Percentiles rank a stretch among this genome's conserved stretches.
Conservation (phyloP, 2,329 filamentous ascomycete species). For the Venturia effusa region DNA sequence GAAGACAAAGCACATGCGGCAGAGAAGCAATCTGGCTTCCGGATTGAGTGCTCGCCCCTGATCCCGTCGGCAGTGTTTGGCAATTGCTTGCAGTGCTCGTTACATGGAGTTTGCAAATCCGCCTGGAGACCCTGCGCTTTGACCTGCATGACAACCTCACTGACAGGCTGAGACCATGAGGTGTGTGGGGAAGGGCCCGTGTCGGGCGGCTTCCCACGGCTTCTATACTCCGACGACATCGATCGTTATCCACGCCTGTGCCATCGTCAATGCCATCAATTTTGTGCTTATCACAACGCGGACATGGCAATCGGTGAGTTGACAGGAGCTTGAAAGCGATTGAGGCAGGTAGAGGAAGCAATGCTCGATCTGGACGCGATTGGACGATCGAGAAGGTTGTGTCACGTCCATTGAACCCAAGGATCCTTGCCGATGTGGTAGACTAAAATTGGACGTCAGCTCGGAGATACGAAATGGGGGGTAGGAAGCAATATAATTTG, state of each 20-base stretch:
- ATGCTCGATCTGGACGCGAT: background rate
- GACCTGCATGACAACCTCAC: constrained; percentile 4
- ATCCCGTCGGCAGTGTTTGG: background rate
- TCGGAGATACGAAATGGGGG: background rate
- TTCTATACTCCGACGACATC: background rate
- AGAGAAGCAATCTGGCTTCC: background rate
- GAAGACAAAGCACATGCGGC: background rate
- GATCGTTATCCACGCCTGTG: background rate
- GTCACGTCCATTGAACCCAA: background rate
- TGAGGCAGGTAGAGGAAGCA: background rate
- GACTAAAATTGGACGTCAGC: background rate
- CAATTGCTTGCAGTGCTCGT: background rate
- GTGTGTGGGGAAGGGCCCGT: background rate
- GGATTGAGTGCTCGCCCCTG: background rate
- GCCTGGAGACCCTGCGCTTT: background rate
- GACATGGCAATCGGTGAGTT: background rate
- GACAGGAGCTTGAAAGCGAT: background rate
- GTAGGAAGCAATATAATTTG: background rate
- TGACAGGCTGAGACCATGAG: background rate
- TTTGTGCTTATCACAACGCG: background rate
- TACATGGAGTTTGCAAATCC: constrained; percentile 2
- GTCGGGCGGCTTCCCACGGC: background rate
- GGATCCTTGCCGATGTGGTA: background rate
- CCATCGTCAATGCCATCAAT: background rate
- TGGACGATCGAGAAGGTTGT: background rate